A percentile compares a stretch with the other conserved stretches of the same genome.
Conservation (phyloP, 192 early-diverging fungal genomes). For the Haplosporangium gracile region DNA sequence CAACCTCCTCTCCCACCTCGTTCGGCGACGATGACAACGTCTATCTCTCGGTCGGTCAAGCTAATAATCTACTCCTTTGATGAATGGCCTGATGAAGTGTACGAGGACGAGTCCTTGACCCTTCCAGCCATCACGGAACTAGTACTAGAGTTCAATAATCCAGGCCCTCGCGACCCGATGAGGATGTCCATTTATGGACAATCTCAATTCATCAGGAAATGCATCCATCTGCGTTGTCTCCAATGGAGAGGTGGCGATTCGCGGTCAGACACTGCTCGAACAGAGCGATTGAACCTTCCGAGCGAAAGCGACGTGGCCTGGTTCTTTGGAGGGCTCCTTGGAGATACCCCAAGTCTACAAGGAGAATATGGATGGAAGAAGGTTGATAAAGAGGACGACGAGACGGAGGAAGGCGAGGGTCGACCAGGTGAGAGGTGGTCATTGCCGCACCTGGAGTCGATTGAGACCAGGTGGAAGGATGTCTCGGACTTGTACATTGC, state of each 20-base stretch:
- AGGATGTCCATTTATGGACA: not conserved
- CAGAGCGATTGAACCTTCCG: not conserved
- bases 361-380: not conserved
- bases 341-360: not conserved
- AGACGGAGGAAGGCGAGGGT: not conserved
- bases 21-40: not conserved
- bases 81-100: not conserved
- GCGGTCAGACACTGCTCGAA: not conserved
- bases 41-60: not conserved
- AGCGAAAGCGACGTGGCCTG: not conserved
- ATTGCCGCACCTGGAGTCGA: not conserved
- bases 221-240: not conserved
- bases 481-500: not conserved
- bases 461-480: not conserved
- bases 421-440: not conserved
- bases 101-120: not conserved
- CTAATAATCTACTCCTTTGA: not conserved
- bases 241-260: not conserved
- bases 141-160: not conserved
- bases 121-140: not conserved
- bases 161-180: not conserved
- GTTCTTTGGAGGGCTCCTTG: not conserved
- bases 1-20: no score
- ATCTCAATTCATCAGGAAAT: not conserved
- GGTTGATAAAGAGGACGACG: not conserved